Evolutionary conservation across 176 grass and related monocot genomes (phyloP), one percentile per base, ranked within the genome.

Genomic region (Zoysia pacifica): DNA sequence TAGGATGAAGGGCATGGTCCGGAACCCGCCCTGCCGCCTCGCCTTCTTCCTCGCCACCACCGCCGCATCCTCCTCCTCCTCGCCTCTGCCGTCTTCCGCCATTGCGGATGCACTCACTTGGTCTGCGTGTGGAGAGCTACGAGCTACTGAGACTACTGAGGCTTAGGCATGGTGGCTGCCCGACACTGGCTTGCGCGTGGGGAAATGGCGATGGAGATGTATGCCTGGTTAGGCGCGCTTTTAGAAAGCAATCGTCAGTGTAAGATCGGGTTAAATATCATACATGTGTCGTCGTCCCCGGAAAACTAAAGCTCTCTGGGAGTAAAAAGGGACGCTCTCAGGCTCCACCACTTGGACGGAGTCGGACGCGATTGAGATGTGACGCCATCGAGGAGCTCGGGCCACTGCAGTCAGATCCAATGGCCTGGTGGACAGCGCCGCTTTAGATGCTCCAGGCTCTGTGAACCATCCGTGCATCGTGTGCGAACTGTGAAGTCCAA

Each of bases 1-100:
- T 49, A 97, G 83, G 72, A 97, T 93, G 73, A 97, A 93, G 79
- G 93, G 93, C 93, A 97, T 97, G 74, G 90, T 97, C 84, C 79
- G 93, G 67, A 93, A 88, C 67, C 93, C 93, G 18, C 90, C 93
- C 75, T 83, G 83, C 75, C 74, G 74, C 80, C 66, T 89, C 6
- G 68, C 44, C 69, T 59, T 37, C 82, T 60, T 73, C 82, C 51
- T 73, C 65, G 1, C 47, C 5, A 11, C 9, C 35, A 11, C 62
- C 50, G 15, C 40, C 8, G 5, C 66, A 9, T 40, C 82, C 72
- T 73, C 59, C 70, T 69, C 14, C 37, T 76, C 49, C 4, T 38
- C 65, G 70, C 41, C 69, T 67, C 82, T 66, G 54, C 62, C 82
- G 35, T 83, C 86, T 74, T 91, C 90, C 0, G 74, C 82, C 86